Conservation (phyloP, 495 filamentous ascomycete genomes). For the Talaromyces ruber region DNA sequence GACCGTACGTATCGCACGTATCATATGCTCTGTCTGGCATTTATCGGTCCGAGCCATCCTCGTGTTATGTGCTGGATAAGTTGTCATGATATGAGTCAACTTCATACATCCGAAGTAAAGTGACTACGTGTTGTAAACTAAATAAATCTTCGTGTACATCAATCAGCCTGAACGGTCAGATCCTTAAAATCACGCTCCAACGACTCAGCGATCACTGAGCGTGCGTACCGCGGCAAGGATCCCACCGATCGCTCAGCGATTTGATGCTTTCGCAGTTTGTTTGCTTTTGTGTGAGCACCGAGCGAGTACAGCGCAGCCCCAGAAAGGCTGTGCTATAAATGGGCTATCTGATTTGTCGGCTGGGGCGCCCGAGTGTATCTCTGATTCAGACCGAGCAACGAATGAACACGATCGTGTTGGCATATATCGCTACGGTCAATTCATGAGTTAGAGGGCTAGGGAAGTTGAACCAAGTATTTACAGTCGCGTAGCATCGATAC, state of each 20-base stretch:
- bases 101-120: not conserved
- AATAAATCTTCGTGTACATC: not conserved
- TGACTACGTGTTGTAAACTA: not conserved
- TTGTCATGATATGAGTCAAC: not conserved
- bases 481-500: not conserved
- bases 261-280: not conserved
- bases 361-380: not conserved
- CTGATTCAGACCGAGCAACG: not conserved
- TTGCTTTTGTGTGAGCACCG: not conserved
- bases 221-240: not conserved
- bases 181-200: not conserved
- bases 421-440: not conserved
- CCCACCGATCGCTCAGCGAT: not conserved
- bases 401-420: not conserved
- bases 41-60: not conserved
- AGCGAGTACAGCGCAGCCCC: not conserved
- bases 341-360: slow-evolving; percentile 2
- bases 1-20: not conserved
- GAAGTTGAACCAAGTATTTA: not conserved
- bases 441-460: too few relatives aligned
- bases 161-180: not conserved
- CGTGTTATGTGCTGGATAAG: not conserved
- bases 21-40: not conserved
- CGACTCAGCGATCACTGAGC: not conserved
- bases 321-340: not conserved